Percentiles rank a stretch among this genome's conserved stretches.
Conservation (phyloP, 306 rosid species). For the Medicago lupulina region DNA sequence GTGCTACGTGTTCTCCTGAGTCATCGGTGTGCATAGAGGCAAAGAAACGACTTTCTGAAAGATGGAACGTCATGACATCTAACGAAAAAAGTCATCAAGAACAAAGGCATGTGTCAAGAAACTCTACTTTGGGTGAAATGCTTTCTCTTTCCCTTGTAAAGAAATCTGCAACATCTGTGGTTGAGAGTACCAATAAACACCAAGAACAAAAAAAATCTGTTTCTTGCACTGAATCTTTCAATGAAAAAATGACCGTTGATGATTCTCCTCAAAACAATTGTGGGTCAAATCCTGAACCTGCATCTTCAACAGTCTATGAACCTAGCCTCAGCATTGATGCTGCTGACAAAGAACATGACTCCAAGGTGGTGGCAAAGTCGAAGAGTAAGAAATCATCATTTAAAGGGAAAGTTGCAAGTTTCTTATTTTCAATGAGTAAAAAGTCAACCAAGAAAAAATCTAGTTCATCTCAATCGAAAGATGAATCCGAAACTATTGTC, state of each 20-base stretch:
- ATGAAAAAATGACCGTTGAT: conserved; percentile 46
- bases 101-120: conserved; percentile 58
- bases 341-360: conserved; percentile 44
- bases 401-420: conserved; percentile 86
- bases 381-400: conserved; percentile 75
- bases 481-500: conserved; percentile 47
- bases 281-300: conserved; percentile 57
- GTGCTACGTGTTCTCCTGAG: conserved; percentile 80
- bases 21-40: conserved; percentile 95
- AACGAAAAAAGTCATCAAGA: conserved; percentile 63
- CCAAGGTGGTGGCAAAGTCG: conserved; percentile 58
- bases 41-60: conserved; percentile 90
- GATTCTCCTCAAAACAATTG: conserved; percentile 55
- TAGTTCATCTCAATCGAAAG: conserved; percentile 47
- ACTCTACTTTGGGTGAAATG: conserved; percentile 95
- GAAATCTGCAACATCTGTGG: conserved; percentile 57
- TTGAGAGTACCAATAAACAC: conserved; percentile 48
- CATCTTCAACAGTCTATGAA: conserved; percentile 59
- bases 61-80: conserved; percentile 86
- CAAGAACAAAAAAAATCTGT: conserved; percentile 56
- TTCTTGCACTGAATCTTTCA: conserved; percentile 54
- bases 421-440: conserved; percentile 83
- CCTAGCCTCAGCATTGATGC: conserved; percentile 43
- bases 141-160: conserved; percentile 77
- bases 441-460: conserved; percentile 71